These are phyloP conservation scores for Sungouiella thailandica DNA, from an alignment of 805 yeast species.

Conservation along the genomic window DNA sequence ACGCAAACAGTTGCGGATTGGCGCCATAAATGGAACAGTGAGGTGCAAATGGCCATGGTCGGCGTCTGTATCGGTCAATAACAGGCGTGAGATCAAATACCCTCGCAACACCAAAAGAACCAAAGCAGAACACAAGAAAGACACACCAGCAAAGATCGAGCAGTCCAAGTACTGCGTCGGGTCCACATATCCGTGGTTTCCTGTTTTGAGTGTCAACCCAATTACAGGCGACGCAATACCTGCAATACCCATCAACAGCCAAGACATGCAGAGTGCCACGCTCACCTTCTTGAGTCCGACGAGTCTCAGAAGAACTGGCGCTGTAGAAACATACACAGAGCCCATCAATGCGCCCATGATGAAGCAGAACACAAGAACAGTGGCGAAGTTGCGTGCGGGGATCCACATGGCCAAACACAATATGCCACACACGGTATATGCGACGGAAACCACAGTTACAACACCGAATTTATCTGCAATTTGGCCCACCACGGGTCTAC, in stretches of 20 bases:
- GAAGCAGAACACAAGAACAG: constrained; percentile 48
- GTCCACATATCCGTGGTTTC: constrained; percentile 18
- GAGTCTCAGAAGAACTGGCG: constrained; percentile 47
- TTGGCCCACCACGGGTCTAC: constrained; percentile 53
- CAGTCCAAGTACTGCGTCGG: constrained; percentile 49
- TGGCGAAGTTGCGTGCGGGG: constrained; percentile 48
- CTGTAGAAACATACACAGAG: constrained; percentile 50
- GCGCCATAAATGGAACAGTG: constrained; percentile 10
- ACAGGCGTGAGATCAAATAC: constrained; percentile 49
- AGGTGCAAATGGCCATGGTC: constrained; percentile 15
- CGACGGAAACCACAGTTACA: constrained; percentile 34
- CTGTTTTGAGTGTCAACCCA: constrained; percentile 46
- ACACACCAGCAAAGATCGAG: constrained; percentile 55
- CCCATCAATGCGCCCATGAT: constrained; percentile 59
- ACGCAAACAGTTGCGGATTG: constrained; percentile 6
- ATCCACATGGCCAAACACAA: constrained; percentile 34
- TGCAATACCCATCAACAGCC: constrained; percentile 47
- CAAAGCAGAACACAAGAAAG: constrained; percentile 44
- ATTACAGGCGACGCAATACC: constrained; percentile 58
- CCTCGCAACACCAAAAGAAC: constrained; percentile 46
- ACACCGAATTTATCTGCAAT: constrained; percentile 50
- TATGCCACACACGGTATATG: constrained; percentile 23
- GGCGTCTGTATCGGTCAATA: constrained; percentile 8
- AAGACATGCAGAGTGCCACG: constrained; percentile 45
- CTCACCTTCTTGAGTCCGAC: constrained; percentile 51